Evolutionary conservation across 2,329 filamentous ascomycete genomes (phyloP).

Genomic region (Xylariales sp.): DNA sequence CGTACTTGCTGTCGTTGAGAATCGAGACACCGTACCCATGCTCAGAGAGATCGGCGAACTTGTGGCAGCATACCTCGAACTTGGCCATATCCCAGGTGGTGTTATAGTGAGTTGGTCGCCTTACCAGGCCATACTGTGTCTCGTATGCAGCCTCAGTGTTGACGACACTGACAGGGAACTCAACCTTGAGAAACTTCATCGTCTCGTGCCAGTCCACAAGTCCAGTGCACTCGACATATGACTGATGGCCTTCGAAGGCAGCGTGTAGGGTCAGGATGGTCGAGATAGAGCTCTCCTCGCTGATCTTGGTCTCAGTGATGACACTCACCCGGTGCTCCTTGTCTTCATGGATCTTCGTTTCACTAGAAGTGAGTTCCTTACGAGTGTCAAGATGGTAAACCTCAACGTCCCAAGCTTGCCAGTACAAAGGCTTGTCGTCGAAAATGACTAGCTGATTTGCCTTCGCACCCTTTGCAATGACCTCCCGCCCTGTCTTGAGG

Average conservation of each 20-base stretch:
- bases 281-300: conserved; percentile 78
- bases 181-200: conserved; percentile 98
- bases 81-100: conserved; percentile 97
- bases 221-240: conserved; percentile 71
- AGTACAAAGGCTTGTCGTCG: conserved; percentile 95
- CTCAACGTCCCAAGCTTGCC: conserved; percentile 98
- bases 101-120: conserved; percentile 94
- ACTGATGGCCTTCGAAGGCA: conserved; percentile 57
- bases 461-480: conserved; percentile 68
- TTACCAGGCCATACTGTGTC: conserved; percentile 85
- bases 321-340: conserved; percentile 75
- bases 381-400: conserved; percentile 90
- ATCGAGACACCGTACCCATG: conserved; percentile 86
- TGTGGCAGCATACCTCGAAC: conserved; percentile 94
- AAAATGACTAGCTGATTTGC: conserved; percentile 92
- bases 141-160: conserved; percentile 95
- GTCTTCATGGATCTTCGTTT: conserved; percentile 66
- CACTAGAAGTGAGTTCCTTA: conserved; percentile 64
- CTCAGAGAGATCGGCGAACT: conserved; percentile 87
- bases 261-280: conserved; percentile 79
- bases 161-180: conserved; percentile 88
- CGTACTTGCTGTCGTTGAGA: conserved; percentile 93
- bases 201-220: conserved; percentile 97
- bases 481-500: conserved; percentile 64
- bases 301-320: conserved; percentile 80